phyloP scores from a whole-genome alignment of 371 early-diverging fungal genomes.

The Choanephora cucurbitarum region DNA sequence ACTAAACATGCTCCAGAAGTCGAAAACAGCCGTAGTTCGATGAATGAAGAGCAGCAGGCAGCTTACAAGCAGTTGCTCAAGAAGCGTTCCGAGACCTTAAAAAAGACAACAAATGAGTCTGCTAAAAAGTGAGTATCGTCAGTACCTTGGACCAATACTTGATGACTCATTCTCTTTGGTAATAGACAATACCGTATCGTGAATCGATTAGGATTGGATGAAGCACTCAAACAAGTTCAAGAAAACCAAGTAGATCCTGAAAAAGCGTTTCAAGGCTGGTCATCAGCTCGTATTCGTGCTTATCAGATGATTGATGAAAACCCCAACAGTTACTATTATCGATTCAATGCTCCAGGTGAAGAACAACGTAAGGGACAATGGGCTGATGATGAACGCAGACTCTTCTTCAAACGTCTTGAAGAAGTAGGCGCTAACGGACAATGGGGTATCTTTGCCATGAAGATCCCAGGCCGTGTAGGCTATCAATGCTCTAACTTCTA shows the following conservation, averaged over 20 bases:
- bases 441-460: slow-evolving; percentile 95
- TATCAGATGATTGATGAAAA: slow-evolving; percentile 86
- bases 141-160: too few relatives aligned
- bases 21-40: slow-evolving; percentile 32
- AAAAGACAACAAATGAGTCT: slow-evolving; percentile 76
- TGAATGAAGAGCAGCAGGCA: slow-evolving; percentile 79
- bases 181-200: slow-evolving; percentile 70
- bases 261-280: slow-evolving; percentile 94
- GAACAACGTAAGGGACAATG: slow-evolving; percentile 89
- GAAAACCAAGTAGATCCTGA: slow-evolving; percentile 70
- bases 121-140: slow-evolving; percentile 69
- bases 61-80: slow-evolving; percentile 81
- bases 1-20: slow-evolving; percentile 49
- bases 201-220: slow-evolving; percentile 84
- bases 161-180: too few relatives aligned
- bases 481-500: slow-evolving; percentile 97
- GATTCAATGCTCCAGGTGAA: slow-evolving; percentile 95
- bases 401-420: slow-evolving; percentile 78
- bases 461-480: slow-evolving; percentile 93
- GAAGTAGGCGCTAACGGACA: slow-evolving; percentile 93
- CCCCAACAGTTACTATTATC: slow-evolving; percentile 94
- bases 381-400: slow-evolving; percentile 79
- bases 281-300: slow-evolving; percentile 89
- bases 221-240: slow-evolving; percentile 85
- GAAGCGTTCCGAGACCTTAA: slow-evolving; percentile 77